A percentile compares a stretch with the other conserved stretches of the same genome.
Evolutionary conservation across 2,329 filamentous ascomycete genomes (phyloP).

Genomic region (Cadophora luteo-olivacea): DNA sequence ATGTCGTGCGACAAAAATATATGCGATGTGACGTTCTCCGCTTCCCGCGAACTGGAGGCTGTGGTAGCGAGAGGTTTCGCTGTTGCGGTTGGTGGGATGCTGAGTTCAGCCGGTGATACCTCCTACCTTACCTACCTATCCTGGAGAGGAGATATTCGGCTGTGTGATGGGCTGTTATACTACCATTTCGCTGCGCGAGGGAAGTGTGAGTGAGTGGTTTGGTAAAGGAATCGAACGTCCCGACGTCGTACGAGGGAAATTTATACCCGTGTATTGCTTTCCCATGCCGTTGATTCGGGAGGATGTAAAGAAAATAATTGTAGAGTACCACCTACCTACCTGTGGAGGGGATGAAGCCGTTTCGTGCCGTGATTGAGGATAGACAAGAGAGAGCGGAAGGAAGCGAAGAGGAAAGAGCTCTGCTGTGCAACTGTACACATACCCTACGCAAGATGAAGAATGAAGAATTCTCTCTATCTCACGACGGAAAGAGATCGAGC

Average conservation of each 20-base stretch:
- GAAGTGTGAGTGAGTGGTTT: background rate
- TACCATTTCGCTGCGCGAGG: background rate
- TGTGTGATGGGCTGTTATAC: background rate
- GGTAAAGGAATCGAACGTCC: background rate
- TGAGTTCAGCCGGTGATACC: constrained; percentile 5
- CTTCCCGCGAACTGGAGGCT: background rate
- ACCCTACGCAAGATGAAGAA: background rate
- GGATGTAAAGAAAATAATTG: no score
- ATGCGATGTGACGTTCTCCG: constrained; percentile 12
- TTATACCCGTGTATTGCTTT: background rate
- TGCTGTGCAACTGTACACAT: background rate
- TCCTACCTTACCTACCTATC: background rate
- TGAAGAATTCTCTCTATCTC: background rate
- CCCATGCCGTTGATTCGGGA: background rate
- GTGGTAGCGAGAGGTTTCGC: background rate
- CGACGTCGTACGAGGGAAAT: background rate
- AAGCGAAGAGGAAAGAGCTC: background rate
- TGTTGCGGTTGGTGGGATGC: background rate
- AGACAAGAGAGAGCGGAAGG: background rate
- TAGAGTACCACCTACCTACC: background rate
- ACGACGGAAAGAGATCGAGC: background rate
- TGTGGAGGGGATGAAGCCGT: background rate
- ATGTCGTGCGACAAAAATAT: background rate
- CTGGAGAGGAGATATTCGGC: background rate
- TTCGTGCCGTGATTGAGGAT: background rate